phyloP scores from a whole-genome alignment of 164 flowering plant genomes.

The Vitis rupestris region DNA sequence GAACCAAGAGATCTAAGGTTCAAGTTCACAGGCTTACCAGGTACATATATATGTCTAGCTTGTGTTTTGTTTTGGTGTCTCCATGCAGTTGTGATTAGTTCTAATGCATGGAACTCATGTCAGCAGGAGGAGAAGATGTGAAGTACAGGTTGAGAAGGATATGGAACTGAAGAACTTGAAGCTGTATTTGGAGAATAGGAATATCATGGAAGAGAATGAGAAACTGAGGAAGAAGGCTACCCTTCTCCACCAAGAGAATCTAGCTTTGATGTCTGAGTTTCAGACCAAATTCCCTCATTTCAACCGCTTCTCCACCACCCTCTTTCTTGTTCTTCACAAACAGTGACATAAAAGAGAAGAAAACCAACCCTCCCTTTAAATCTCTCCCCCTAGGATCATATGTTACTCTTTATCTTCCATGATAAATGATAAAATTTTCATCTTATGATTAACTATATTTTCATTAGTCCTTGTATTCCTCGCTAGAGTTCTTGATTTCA shows the following conservation, averaged over 20 bases:
- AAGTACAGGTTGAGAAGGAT: conserved; percentile 9
- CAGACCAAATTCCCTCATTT: conserved; percentile 25
- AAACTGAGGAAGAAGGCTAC: conserved; percentile 45
- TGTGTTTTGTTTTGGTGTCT: not conserved
- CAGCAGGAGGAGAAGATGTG: conserved; percentile 18
- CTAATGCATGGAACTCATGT: too few species aligned
- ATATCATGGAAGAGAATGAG: conserved; percentile 53
- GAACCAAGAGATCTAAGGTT: conserved; percentile 19
- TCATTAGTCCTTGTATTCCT: not conserved
- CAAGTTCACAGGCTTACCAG: conserved; percentile 27
- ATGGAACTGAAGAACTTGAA: conserved; percentile 47
- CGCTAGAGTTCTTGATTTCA: too few species aligned
- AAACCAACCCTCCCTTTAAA: too few species aligned
- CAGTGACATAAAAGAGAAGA: not conserved
- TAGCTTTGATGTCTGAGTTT: conserved; percentile 36
- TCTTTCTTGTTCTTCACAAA: conserved; percentile 12
- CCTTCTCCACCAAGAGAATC: conserved; percentile 49
- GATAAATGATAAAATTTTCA: not conserved
- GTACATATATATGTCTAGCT: conserved; percentile 6
- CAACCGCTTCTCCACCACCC: conserved; percentile 7
- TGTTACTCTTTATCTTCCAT: not conserved
- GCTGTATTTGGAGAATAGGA: conserved; percentile 53
- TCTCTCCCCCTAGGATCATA: not conserved
- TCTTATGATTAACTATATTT: not conserved
- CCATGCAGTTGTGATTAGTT: too few species aligned